Evolutionary conservation across 2,329 filamentous ascomycete species (phyloP).

Genomic region (Xylariaceae sp.): DNA sequence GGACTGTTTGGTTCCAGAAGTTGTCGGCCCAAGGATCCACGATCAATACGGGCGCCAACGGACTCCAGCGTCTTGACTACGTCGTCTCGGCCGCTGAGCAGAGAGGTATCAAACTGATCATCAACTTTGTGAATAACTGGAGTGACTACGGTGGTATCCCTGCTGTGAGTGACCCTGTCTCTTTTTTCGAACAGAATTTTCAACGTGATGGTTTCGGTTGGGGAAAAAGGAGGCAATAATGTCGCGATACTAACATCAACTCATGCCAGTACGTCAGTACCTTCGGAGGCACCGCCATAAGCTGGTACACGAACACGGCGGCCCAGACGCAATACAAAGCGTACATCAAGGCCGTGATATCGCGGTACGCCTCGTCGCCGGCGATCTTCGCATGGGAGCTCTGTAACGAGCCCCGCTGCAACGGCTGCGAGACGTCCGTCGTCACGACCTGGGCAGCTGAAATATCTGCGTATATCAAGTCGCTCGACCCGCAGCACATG

Average conservation of each 20-base stretch:
- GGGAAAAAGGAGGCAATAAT: neutral
- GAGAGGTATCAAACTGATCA: slow-evolving; percentile 56
- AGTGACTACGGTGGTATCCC: slow-evolving; percentile 61
- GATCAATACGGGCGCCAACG: slow-evolving; percentile 59
- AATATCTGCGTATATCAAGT: slow-evolving; percentile 58
- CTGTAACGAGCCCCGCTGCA: slow-evolving; percentile 53
- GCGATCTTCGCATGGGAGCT: slow-evolving; percentile 52
- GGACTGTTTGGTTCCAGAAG: slow-evolving; percentile 48
- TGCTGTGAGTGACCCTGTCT: slow-evolving; percentile 31
- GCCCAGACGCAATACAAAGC: slow-evolving; percentile 51
- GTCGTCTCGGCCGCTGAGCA: slow-evolving; percentile 56
- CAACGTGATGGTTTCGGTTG: neutral
- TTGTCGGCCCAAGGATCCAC: slow-evolving; percentile 45
- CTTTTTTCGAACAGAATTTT: neutral
- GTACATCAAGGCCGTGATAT: slow-evolving; percentile 46
- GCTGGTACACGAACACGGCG: slow-evolving; percentile 51
- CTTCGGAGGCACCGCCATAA: slow-evolving; percentile 48
- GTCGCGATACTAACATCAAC: neutral
- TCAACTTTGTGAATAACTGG: slow-evolving; percentile 66
- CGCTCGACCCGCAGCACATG: slow-evolving; percentile 56
- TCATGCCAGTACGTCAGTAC: slow-evolving; percentile 46
- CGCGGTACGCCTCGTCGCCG: slow-evolving; percentile 41
- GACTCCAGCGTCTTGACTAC: slow-evolving; percentile 59
- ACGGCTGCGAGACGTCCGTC: slow-evolving; percentile 48
- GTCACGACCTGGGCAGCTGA: slow-evolving; percentile 54